A percentile compares a stretch with the other conserved stretches of the same genome.
phyloP scores from a whole-genome alignment of 352 stramenopile species.

The Thraustotheca clavata region DNA sequence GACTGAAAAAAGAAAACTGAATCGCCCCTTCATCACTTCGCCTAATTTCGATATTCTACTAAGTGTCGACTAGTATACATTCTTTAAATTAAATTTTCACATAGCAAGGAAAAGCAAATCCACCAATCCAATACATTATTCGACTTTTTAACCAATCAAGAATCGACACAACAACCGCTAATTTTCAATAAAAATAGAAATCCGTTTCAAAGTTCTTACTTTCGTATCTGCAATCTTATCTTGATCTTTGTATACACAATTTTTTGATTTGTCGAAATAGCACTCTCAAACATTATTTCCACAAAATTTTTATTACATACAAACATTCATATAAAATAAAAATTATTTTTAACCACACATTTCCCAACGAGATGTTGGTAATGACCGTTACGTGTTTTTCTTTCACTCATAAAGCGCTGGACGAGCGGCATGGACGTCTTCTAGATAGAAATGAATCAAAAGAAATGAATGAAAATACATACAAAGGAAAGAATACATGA shows the following conservation, averaged over 20 bases:
- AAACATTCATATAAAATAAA: too few relatives aligned
- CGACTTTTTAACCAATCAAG: constrained; percentile 1
- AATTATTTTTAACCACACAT: too few relatives aligned
- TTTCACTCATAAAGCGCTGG: too few relatives aligned
- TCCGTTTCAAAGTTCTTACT: not conserved
- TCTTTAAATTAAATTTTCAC: not conserved
- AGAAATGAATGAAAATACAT: not conserved
- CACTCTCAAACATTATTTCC: not conserved
- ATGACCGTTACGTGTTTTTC: constrained; percentile 12
- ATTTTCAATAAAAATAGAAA: not conserved
- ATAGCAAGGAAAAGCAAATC: not conserved
- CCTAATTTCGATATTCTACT: not conserved
- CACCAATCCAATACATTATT: constrained; percentile 6
- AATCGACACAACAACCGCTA: constrained; percentile 6
- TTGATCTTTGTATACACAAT: not conserved
- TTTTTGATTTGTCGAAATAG: not conserved
- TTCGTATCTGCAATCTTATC: not conserved
- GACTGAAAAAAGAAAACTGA: constrained; percentile 25
- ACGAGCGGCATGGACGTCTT: too few relatives aligned
- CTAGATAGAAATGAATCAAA: constrained; percentile 1
- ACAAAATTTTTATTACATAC: not conserved
- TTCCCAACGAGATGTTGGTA: not conserved
- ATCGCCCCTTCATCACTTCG: constrained; percentile 6
- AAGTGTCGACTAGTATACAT: constrained; percentile 14
- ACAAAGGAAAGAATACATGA: too few relatives aligned